These are phyloP conservation scores for Plasmodium chabaudi DNA, from an alignment of 169 alveolate genomes.

Conservation along the genomic window DNA sequence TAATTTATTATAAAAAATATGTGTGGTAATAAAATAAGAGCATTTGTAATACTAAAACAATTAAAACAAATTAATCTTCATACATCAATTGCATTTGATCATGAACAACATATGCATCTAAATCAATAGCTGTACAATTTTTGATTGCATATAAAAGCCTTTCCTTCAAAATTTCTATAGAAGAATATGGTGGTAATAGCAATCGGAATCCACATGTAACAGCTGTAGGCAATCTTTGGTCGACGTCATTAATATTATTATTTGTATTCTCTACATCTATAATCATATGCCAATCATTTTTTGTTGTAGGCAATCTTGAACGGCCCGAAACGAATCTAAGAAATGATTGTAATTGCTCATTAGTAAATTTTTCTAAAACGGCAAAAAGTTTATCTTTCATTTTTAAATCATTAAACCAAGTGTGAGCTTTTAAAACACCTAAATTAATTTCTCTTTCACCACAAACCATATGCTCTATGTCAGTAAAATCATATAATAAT, in stretches of 20 bases:
- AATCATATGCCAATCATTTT: slow-evolving; percentile 90
- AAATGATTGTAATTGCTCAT: slow-evolving; percentile 90
- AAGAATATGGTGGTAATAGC: slow-evolving; percentile 90
- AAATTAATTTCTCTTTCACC: slow-evolving; percentile 92
- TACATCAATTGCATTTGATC: slow-evolving; percentile 86
- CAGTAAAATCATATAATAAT: slow-evolving; percentile 86
- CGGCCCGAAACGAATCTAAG: slow-evolving; percentile 93
- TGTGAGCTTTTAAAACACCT: slow-evolving; percentile 88
- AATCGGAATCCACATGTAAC: slow-evolving; percentile 93
- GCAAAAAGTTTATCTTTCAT: slow-evolving; percentile 89
- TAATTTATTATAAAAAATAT: no score
- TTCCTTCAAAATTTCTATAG: slow-evolving; percentile 86
- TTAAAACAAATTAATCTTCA: slow-evolving; percentile 20
- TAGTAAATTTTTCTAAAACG: slow-evolving; percentile 88
- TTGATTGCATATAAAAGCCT: slow-evolving; percentile 91
- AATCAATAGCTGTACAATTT: slow-evolving; percentile 93
- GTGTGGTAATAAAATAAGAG: no score
- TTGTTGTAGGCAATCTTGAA: slow-evolving; percentile 91
- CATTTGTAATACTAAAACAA: no score
- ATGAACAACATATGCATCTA: slow-evolving; percentile 90
- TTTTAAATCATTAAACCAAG: slow-evolving; percentile 86
- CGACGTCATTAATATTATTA: slow-evolving; percentile 57
- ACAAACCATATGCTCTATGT: slow-evolving; percentile 90
- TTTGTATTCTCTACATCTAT: slow-evolving; percentile 86
- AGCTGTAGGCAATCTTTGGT: slow-evolving; percentile 92